These are phyloP conservation scores for Fomitiporia mediterranea DNA, from an alignment of 1,284 basidiomycete genomes.

Conservation along the genomic window DNA sequence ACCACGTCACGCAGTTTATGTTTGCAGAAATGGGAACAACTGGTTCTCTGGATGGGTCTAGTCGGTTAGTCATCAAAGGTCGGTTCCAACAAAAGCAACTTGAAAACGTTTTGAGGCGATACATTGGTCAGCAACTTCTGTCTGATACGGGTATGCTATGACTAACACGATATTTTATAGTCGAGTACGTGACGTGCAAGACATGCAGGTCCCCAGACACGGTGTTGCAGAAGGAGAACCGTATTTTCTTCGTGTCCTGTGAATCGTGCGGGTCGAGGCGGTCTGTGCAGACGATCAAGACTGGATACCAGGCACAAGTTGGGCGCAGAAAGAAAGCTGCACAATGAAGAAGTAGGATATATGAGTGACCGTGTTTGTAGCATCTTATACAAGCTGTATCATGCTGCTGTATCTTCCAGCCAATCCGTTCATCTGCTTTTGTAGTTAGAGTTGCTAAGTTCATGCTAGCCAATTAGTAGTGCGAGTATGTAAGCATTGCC, in stretches of 20 bases:
- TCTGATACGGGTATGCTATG: not conserved
- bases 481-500: slow-evolving; percentile 1
- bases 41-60: slow-evolving; percentile 90
- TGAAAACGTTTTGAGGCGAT: slow-evolving; percentile 94
- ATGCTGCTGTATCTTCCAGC: not conserved
- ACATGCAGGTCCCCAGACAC: slow-evolving; percentile 99
- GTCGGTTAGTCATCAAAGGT: slow-evolving; percentile 94
- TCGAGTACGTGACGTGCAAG: slow-evolving; percentile 99
- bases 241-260: slow-evolving; percentile 99
- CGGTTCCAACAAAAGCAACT: slow-evolving; percentile 99
- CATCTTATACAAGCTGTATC: not conserved
- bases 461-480: not conserved
- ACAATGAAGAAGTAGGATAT: not conserved
- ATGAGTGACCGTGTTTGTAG: not conserved
- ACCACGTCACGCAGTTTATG: slow-evolving; percentile 97
- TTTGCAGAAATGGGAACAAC: slow-evolving; percentile 99
- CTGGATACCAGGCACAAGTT: slow-evolving; percentile 97
- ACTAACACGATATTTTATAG: slow-evolving; percentile 38
- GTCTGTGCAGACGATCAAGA: slow-evolving; percentile 96
- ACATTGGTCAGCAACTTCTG: slow-evolving; percentile 77
- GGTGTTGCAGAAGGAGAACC: slow-evolving; percentile 93
- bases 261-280: slow-evolving; percentile 90
- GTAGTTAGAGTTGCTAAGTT: not conserved
- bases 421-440: not conserved
- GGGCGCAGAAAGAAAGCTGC: slow-evolving; percentile 71